Conservation (phyloP, 1,284 basidiomycete species). For the Ceratobasidium sp. region DNA sequence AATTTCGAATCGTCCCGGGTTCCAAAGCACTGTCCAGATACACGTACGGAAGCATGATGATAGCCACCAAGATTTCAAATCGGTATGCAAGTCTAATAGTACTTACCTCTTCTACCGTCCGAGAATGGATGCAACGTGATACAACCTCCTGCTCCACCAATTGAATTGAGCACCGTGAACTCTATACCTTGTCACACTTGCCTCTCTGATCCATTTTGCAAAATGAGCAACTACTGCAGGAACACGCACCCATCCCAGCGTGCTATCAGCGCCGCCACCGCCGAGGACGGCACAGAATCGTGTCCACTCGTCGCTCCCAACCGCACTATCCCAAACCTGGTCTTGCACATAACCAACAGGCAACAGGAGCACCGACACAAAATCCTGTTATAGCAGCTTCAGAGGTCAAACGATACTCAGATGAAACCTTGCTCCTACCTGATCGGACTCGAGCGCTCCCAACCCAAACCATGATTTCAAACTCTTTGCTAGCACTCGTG, state of each 20-base stretch:
- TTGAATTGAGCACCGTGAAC: not conserved
- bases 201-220: constrained; percentile 74
- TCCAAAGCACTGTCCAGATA: constrained; percentile 76
- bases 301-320: constrained; percentile 55
- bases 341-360: constrained; percentile 65
- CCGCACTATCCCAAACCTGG: constrained; percentile 77
- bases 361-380: constrained; percentile 66
- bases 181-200: constrained; percentile 48
- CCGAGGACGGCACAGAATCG: constrained; percentile 38
- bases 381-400: constrained; percentile 61
- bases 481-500: constrained; percentile 54
- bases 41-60: not conserved
- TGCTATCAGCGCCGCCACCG: constrained; percentile 39
- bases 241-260: constrained; percentile 44
- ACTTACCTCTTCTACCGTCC: constrained; percentile 65
- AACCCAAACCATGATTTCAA: constrained; percentile 79
- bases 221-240: constrained; percentile 69
- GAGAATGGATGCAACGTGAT: constrained; percentile 60
- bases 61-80: constrained; percentile 36
- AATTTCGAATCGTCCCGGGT: constrained; percentile 73
- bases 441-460: constrained; percentile 64
- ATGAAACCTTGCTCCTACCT: constrained; percentile 12
- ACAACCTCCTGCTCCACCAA: constrained; percentile 61
- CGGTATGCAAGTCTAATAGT: constrained; percentile 32
- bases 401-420: not conserved